Conservation (phyloP, 2,329 filamentous ascomycete species). For the Colletotrichum sublineola region DNA sequence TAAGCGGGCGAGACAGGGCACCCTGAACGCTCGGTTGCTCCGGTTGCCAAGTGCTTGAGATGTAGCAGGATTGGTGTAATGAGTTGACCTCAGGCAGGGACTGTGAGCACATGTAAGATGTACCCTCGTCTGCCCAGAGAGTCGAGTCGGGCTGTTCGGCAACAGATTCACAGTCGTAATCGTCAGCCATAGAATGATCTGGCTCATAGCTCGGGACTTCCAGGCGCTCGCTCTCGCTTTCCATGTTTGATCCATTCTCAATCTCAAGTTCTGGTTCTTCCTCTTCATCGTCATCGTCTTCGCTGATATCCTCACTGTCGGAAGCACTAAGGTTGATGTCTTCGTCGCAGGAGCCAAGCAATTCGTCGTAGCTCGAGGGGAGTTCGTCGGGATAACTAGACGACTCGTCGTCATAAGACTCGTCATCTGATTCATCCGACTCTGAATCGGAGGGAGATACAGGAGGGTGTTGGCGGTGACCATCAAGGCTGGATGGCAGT, state of each 20-base stretch:
- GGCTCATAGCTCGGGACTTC: not conserved
- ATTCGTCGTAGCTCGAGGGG: constrained; percentile 2
- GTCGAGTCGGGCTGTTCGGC: not conserved
- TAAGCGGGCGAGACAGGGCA: not conserved
- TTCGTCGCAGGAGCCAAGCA: constrained; percentile 19
- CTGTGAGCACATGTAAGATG: not conserved
- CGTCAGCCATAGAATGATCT: not conserved
- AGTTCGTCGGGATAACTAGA: constrained; percentile 21
- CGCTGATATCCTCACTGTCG: constrained; percentile 50
- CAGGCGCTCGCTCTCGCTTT: constrained; percentile 1
- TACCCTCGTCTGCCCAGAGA: not conserved
- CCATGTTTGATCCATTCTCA: constrained; percentile 16
- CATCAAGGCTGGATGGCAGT: not conserved
- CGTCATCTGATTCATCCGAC: constrained; percentile 12
- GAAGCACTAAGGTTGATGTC: constrained; percentile 37
- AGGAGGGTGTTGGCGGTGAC: not conserved
- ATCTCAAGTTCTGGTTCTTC: constrained; percentile 43
- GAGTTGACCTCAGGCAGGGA: not conserved
- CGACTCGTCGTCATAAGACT: constrained; percentile 11
- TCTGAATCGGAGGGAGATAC: not conserved
- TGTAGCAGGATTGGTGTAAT: not conserved
- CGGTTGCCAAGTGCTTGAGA: not conserved
- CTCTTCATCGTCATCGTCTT: constrained; percentile 45
- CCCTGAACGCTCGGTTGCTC: not conserved
- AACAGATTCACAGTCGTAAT: not conserved